These are phyloP conservation scores for Lotmaria passim DNA, from an alignment of 208 protist species.

Conservation along the genomic window DNA sequence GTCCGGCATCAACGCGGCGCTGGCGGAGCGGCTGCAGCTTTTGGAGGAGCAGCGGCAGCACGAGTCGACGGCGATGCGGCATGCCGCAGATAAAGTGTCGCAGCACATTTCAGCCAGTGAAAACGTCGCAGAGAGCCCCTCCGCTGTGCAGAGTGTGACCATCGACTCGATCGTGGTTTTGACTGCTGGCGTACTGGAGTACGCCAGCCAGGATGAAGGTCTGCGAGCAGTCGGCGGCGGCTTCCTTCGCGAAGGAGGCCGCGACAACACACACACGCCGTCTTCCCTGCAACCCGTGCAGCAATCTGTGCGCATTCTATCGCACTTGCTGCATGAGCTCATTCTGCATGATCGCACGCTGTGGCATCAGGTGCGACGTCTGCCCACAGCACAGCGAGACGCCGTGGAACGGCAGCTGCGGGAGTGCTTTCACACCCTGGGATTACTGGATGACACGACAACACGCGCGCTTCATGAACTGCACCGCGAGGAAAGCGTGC, in stretches of 20 bases:
- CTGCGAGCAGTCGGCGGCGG: slow-evolving; percentile 33
- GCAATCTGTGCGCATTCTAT: slow-evolving; percentile 31
- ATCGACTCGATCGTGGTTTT: slow-evolving; percentile 19
- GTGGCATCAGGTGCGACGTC: slow-evolving; percentile 52
- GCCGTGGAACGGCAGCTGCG: slow-evolving; percentile 42
- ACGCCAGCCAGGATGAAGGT: slow-evolving; percentile 21
- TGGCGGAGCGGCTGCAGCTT: slow-evolving; percentile 28
- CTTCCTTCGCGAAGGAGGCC: neutral
- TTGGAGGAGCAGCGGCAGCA: slow-evolving; percentile 18
- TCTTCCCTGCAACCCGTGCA: slow-evolving; percentile 24
- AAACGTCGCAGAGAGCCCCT: neutral
- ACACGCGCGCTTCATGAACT: slow-evolving; percentile 30
- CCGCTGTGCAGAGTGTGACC: neutral
- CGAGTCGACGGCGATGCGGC: slow-evolving; percentile 32
- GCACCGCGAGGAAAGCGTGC: neutral
- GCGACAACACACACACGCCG: slow-evolving; percentile 3
- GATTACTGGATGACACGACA: slow-evolving; percentile 47
- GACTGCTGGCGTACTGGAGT: slow-evolving; percentile 23
- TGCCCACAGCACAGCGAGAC: slow-evolving; percentile 38
- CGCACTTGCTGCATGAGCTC: slow-evolving; percentile 55
- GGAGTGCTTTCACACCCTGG: slow-evolving; percentile 51
- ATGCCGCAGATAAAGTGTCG: neutral
- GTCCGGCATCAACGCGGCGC: slow-evolving; percentile 18
- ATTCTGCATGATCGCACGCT: slow-evolving; percentile 59
- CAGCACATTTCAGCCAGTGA: neutral